Conservation (phyloP, 1,139 yeast genomes). For the Scheffersomyces stambukii region DNA sequence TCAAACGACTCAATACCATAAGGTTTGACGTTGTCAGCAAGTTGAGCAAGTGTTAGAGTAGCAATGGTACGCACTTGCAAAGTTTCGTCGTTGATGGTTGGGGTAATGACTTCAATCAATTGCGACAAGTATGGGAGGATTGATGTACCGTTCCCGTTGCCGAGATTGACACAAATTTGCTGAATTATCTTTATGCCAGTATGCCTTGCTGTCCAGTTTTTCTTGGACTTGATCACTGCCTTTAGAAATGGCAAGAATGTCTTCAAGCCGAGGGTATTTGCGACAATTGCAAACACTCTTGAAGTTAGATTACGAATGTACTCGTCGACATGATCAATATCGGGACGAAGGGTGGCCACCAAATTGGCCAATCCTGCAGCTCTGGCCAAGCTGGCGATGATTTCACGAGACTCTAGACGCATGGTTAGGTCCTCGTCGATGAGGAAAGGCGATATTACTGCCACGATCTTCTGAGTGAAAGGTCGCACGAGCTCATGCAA, state of each 20-base stretch:
- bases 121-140: constrained; percentile 70
- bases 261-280: constrained; percentile 73
- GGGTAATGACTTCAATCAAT: constrained; percentile 57
- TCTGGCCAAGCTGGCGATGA: constrained; percentile 67
- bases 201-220: constrained; percentile 82
- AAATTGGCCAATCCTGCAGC: constrained; percentile 82
- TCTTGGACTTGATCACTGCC: constrained; percentile 78
- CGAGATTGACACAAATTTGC: constrained; percentile 66
- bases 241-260: constrained; percentile 71
- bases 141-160: constrained; percentile 53
- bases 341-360: constrained; percentile 75
- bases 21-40: constrained; percentile 87
- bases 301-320: constrained; percentile 76
- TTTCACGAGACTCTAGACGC: constrained; percentile 75
- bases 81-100: constrained; percentile 68
- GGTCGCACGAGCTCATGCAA: constrained; percentile 68
- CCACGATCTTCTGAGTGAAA: constrained; percentile 65
- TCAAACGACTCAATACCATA: constrained; percentile 91
- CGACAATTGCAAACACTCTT: constrained; percentile 79
- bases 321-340: constrained; percentile 80
- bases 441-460: constrained; percentile 74
- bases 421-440: constrained; percentile 75
- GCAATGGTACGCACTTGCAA: constrained; percentile 63
- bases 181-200: constrained; percentile 81
- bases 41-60: constrained; percentile 65